Base-by-base conservation (phyloP, 2,329 filamentous ascomycete species). In the Cladosporium sphaerospermum region DNA sequence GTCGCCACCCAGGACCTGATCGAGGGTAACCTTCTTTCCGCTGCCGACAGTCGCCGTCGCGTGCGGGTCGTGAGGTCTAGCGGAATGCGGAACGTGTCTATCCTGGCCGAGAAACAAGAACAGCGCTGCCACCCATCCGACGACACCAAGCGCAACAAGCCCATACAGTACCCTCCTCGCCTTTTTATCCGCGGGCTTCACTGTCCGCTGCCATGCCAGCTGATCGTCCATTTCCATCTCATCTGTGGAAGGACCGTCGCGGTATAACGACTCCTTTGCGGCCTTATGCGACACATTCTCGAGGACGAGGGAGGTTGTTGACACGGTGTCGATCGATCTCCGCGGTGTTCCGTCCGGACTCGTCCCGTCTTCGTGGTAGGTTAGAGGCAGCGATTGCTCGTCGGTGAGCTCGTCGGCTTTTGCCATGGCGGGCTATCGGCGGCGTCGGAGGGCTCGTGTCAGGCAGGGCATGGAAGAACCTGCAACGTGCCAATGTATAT, bases 251-350 rank as follows among this genome's bases (percentile, higher is more conserved):
- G 62, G 62, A 59, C 68, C 56, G 44, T 62, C 56, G 54, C 59
- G 52, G 61, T 77, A 68, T 10, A 57, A 67, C 63, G 56, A 77
- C 72, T 58, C 79, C 64, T 53, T 70, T 65, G 57, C 69, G 61
- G 60, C 68, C 57, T 64, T 69, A 65, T 88, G 84, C 62, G 81
- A 79, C 59, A 92, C 78, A 57, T 85, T 82, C 60, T 93, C 88
- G 66, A 93, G 88, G 51, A 93, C 82, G 11, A 93, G 77, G 62
- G 88, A 92, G 3, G 86, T 90, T 9, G 88, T 92, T 33, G 88
- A 93, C n/a, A 83, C 84, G 39, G 85, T 86, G n/a, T 86, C 88
- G 43, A 81, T 69, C 3, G 88, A 89, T 49, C 19, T 36, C 57
- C 78, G 79, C 46, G 58, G 63, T 63, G 57, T 68, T 69, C 52